Base-by-base conservation (phyloP, 2,329 filamentous ascomycete genomes). In the Fonsecaea pedrosoi region DNA sequence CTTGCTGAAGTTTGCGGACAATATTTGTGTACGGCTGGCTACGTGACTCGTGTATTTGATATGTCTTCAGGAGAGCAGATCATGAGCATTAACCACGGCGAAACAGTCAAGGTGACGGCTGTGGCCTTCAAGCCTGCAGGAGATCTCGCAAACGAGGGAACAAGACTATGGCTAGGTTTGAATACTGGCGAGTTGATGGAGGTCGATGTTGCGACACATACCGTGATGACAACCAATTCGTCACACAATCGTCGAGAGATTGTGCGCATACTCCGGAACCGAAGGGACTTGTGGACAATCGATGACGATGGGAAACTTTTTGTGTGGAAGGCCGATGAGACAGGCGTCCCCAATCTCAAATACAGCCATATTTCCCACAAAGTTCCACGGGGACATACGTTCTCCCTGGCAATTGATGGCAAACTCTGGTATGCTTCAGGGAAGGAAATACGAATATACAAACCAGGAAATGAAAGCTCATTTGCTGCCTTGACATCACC, bases 271-370 rank as follows among this genome's bases (percentile, higher is more conserved):
- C 90, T 92, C 75, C 88, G 95, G 45, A 90, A 96, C 77, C 90
- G 88, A 69, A 92, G 92, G 71, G 92, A 97, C 74, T 87, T 99
- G 77, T 99, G 95, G 95, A 94, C 94, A 0, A 78, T 99, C 56
- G 95, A 98, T 76, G 94, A 97, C 70, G 88, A 90, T 55, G 95
- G 95, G 10, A 91, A 90, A 54, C 81, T 99, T 13, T 89, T 92
- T 71, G 86, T 98, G 4, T 99, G 95, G 95, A 89, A 87, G 1
- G 89, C 94, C 3, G 91, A 93, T 73, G 84, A 87, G 54, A 86
- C 86, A 5, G 89, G 90, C 0, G 84, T 89, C 34, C 93, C 94
- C 1, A 94, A 88, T 68, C 79, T 98, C 35, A 86, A 88, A 64
- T 87, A 88, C 64, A 90, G 86, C 62, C 92, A 92, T 25, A 89